phyloP scores from a whole-genome alignment of 1,284 basidiomycete genomes.

The Trichosporon inkin region DNA sequence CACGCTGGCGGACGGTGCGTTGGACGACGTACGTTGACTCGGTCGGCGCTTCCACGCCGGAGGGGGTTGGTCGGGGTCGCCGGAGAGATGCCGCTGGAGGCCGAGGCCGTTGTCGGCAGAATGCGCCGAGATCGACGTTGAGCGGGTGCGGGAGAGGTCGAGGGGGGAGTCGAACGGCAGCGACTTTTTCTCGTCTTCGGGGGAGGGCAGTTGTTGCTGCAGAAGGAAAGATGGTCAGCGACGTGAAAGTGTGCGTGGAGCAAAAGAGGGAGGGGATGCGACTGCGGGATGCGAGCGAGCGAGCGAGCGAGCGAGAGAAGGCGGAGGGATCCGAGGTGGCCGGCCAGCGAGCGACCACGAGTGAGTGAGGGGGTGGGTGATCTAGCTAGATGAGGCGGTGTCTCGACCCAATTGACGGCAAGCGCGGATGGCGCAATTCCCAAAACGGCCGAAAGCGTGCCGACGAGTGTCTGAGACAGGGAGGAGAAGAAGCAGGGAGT shows the following conservation, averaged over 20 bases:
- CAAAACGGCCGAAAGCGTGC: background rate
- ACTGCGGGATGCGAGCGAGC: conserved; percentile 5
- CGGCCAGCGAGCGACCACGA: background rate
- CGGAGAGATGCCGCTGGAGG: conserved; percentile 35
- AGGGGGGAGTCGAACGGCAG: conserved; percentile 8
- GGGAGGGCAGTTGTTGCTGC: conserved; percentile 24
- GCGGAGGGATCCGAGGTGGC: background rate
- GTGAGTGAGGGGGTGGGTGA: background rate
- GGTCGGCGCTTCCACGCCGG: conserved; percentile 45
- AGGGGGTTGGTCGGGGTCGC: conserved; percentile 41
- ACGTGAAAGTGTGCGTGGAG: background rate
- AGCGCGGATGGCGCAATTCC: background rate
- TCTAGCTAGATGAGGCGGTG: conserved; percentile 3
- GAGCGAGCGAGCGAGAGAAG: background rate
- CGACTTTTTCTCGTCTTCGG: conserved; percentile 13
- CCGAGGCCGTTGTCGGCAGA: conserved; percentile 14
- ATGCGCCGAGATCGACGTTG: conserved; percentile 11
- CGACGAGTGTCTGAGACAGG: background rate
- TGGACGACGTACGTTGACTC: background rate
- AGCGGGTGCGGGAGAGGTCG: conserved; percentile 19
- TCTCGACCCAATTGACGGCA: background rate
- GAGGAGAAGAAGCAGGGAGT: background rate
- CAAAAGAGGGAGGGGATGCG: background rate
- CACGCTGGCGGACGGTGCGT: conserved; percentile 4
- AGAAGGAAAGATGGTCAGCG: background rate